Evolutionary conservation across 352 stramenopile species (phyloP), one percentile per base, ranked within the genome.

Genomic region (Peronospora destructor): DNA sequence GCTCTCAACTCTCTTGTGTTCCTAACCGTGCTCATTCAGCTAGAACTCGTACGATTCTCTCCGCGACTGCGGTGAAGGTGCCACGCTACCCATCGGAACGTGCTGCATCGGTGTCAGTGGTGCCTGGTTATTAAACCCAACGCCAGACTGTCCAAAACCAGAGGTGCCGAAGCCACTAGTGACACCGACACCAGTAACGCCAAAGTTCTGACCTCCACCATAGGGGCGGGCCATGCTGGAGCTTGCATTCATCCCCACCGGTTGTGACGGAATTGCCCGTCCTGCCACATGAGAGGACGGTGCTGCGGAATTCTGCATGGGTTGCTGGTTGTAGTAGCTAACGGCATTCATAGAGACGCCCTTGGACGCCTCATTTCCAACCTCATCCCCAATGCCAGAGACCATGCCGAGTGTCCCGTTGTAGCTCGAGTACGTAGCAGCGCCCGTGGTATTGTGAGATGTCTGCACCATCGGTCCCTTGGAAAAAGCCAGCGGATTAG

Each of bases 241-340:
- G 33, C n/a, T 39, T 40, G 52, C 30, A 21, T 49, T 64, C 54
- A 68, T 45, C 8, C 64, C 64, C 42, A 73, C 63, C 2, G 64
- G 49, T n/a, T 71, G 60, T 5, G 66, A 69, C 21, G 71, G 67
- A 21, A 78, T 70, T 0, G 71, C 71, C 17, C 71, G 65, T 38
- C 71, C 71, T 19, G 65, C 68, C 11, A 82, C 63, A 17, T 56
- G 64, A 11, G 71, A 65, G 12, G 71, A 82, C 14, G 64, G 61
- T 3, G 61, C 67, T 11, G 67, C 49, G 30, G 67, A 65, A 32
- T 61, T 69, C 26, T 74, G 64, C 34, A 57, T 59, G 21, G 66
- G 66, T 34, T 82, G 68, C 35, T 82, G 71, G 28, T 56, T 76
- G 56, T 82, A 82, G 62, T 82, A 82, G 46, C 41, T 82, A 37